A percentile compares a stretch with the other conserved stretches of the same genome.
Conservation (phyloP, 2,329 filamentous ascomycete species). For the Amylocarpus encephaloides region DNA sequence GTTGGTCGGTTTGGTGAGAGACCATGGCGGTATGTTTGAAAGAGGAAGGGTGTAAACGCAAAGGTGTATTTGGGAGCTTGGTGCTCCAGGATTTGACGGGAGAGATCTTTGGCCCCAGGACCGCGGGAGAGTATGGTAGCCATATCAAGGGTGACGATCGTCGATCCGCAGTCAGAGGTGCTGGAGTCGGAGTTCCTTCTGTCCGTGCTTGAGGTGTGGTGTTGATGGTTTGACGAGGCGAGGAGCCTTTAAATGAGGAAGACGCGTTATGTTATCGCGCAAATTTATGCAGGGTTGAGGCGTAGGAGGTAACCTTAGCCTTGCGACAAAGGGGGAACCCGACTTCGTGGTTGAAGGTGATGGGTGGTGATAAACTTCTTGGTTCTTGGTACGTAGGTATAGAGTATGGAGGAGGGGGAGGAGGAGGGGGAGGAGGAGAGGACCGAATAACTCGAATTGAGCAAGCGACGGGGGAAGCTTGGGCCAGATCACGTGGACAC, state of each 20-base stretch:
- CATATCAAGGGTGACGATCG: slow-evolving; percentile 11
- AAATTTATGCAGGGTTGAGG: slow-evolving; percentile 8
- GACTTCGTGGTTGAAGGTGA: not conserved
- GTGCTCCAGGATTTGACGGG: slow-evolving; percentile 48
- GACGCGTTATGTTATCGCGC: not conserved
- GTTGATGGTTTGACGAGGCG: no score
- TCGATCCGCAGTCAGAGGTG: not conserved
- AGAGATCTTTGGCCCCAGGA: slow-evolving; percentile 26
- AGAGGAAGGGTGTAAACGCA: slow-evolving; percentile 80
- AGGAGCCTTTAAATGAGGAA: no score
- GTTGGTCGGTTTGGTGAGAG: slow-evolving; percentile 71
- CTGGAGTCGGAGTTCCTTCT: not conserved
- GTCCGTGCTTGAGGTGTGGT: not conserved
- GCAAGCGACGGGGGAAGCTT: no score
- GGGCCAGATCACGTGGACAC: no score
- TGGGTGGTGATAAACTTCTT: no score
- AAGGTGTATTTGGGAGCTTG: slow-evolving; percentile 58
- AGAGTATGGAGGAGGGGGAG: no score
- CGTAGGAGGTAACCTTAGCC: slow-evolving; percentile 3
- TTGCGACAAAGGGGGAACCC: not conserved
- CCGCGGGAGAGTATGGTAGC: slow-evolving; percentile 21
- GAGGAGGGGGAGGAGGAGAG: no score
- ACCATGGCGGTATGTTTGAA: slow-evolving; percentile 75
- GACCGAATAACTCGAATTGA: no score
- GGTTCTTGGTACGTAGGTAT: no score